Evolutionary conservation across 1,139 yeast genomes (phyloP).

Genomic region (Pichiaceae sp.): DNA sequence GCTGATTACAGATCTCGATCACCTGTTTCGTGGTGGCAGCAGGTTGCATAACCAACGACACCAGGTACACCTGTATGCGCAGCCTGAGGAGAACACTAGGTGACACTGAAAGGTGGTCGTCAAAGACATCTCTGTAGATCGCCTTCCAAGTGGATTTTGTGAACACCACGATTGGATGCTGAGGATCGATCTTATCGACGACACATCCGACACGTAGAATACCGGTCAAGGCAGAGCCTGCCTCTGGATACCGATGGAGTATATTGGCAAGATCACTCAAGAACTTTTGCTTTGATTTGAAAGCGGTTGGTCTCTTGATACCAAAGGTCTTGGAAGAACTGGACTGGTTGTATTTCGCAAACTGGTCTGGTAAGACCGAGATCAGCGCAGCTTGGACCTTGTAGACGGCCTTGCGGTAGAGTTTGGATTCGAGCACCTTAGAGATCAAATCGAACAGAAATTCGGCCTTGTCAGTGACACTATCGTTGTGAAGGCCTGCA

Average conservation of each 20-base stretch:
- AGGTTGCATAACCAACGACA: background rate
- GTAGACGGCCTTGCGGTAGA: constrained; percentile 14
- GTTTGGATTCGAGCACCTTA: constrained; percentile 17
- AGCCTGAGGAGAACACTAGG: background rate
- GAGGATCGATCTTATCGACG: constrained; percentile 20
- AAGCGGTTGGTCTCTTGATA: constrained; percentile 16
- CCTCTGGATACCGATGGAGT: constrained; percentile 15
- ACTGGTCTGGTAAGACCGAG: constrained; percentile 16
- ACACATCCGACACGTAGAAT: constrained; percentile 28
- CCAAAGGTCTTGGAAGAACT: constrained; percentile 12
- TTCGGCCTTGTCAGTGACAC: constrained; percentile 12
- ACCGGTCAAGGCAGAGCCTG: constrained; percentile 23
- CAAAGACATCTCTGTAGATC: constrained; percentile 16
- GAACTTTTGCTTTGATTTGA: constrained; percentile 17
- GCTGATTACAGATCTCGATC: background rate
- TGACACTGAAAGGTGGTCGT: constrained; percentile 1
- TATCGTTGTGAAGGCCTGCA: constrained; percentile 8
- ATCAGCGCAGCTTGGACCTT: constrained; percentile 17
- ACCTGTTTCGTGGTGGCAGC: background rate
- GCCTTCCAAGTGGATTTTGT: constrained; percentile 17
- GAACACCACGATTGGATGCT: constrained; percentile 38
- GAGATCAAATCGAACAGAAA: constrained; percentile 18
- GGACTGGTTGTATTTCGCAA: constrained; percentile 16
- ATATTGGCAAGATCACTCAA: constrained; percentile 16
- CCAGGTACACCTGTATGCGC: background rate